Base-by-base conservation (phyloP, 2,329 filamentous ascomycete species). In the Phyllosticta paracitricarpa region DNA sequence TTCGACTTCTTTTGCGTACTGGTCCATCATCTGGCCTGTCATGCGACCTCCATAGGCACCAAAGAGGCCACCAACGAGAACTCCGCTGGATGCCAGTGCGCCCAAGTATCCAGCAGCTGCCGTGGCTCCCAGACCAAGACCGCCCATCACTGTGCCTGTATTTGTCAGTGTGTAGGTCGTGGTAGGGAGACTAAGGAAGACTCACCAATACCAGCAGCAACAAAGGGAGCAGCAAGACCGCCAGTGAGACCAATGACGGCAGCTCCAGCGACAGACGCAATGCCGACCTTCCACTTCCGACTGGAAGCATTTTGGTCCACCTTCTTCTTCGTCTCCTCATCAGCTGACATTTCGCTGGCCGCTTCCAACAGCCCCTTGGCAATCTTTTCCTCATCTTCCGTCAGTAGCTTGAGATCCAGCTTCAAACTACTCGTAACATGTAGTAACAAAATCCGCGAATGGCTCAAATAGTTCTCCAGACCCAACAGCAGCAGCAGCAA, bases 11-110 rank as follows among this genome's bases (percentile, higher is more conserved):
- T 86, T 86, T 10, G 88, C 84, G 71, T 95, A 96, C 14, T 87
- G 81, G 65, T 96, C 90, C 81, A 97, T 89, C 80, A 92, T 90
- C 71, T 91, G 87, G 58, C 86, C 85, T 0, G 89, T 89, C 81
- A 96, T 92, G 33, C 87, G 84, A 1, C 87, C 86, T 54, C 89
- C 89, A 70, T 95, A 96, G n/a, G 94, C 89, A 6, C 94, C 94
- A 69, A 97, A 97, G 53, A 97, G 77, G 51, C 88, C 85, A 14
- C 92, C 93, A 28, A 96, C 87, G 53, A 91, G 79, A 17, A 94
- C 82, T 4, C 86, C 84, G 64, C 88, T 94, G 51, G 92, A 87
- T 1, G 91, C 89, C 68, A 97, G 80, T 19, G 86, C 82, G 12
- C 92, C 93, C 0, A 97, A 77, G 59, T 96, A 85, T 1, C 85